Percentiles rank a stretch among this genome's conserved stretches.
phyloP scores from a whole-genome alignment of 2,329 filamentous ascomycete genomes.

The Blastomyces emzantsi region DNA sequence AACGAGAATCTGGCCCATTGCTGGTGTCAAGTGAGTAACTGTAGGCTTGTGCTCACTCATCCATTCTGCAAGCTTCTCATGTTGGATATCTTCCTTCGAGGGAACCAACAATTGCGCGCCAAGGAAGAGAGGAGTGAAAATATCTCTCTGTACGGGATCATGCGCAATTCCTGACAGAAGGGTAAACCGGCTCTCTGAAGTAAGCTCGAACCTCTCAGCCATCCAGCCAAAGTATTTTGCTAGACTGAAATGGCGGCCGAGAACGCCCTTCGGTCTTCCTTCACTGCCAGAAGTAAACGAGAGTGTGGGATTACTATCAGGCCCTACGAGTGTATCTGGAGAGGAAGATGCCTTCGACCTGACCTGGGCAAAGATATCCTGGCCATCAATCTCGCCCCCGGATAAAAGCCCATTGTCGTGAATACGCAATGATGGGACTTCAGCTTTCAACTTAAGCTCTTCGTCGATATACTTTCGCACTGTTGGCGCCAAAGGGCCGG shows the following conservation, averaged over 20 bases:
- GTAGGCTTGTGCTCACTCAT: constrained; percentile 65
- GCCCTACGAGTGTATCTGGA: constrained; percentile 70
- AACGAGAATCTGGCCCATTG: constrained; percentile 93
- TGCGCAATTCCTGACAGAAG: constrained; percentile 75
- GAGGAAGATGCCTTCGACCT: constrained; percentile 46
- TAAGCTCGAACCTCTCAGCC: constrained; percentile 69
- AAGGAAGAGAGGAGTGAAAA: constrained; percentile 83
- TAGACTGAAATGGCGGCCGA: constrained; percentile 76
- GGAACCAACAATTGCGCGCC: constrained; percentile 73
- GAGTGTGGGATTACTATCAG: constrained; percentile 71
- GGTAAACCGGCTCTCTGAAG: constrained; percentile 65
- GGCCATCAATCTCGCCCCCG: constrained; percentile 58
- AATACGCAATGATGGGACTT: constrained; percentile 65
- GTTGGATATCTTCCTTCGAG: constrained; percentile 70
- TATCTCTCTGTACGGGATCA: constrained; percentile 52
- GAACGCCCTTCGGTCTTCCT: constrained; percentile 76
- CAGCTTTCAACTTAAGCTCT: constrained; percentile 61
- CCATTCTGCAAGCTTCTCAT: constrained; percentile 84
- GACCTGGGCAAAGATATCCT: constrained; percentile 56
- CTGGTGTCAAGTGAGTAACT: constrained; percentile 83
- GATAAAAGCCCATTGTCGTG: constrained; percentile 59
- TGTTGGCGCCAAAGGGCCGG: constrained; percentile 51
- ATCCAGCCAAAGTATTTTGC: constrained; percentile 91
- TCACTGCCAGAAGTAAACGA: constrained; percentile 65
- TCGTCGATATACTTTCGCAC: constrained; percentile 62